These are phyloP conservation scores for Pythium scleroteichum DNA, from an alignment of 352 stramenopile species.

Conservation along the genomic window DNA sequence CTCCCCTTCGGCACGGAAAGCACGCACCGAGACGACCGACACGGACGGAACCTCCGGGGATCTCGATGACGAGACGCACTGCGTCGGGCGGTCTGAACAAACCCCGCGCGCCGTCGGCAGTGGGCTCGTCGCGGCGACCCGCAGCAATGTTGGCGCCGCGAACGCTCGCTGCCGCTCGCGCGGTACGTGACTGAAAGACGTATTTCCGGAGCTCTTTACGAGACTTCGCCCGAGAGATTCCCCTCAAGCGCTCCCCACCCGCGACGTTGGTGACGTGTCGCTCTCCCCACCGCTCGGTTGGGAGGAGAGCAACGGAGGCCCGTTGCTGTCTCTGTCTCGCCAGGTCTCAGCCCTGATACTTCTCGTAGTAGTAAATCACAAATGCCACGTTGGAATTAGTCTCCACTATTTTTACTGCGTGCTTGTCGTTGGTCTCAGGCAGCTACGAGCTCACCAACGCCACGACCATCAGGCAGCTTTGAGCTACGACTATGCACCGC, in stretches of 20 bases:
- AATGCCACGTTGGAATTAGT: too few species aligned
- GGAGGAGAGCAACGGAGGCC: neutral
- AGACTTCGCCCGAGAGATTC: constrained; percentile 66
- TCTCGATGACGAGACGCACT: constrained; percentile 85
- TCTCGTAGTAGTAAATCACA: too few species aligned
- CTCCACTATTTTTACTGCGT: neutral
- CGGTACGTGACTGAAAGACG: constrained; percentile 80
- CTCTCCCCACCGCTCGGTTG: too few species aligned
- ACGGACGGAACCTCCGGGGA: constrained; percentile 12
- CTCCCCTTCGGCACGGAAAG: neutral
- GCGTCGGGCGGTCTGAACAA: constrained; percentile 89
- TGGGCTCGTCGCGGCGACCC: constrained; percentile 39
- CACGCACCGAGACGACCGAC: neutral
- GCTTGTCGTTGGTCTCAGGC: too few species aligned
- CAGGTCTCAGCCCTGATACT: too few species aligned
- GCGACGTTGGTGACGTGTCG: too few species aligned
- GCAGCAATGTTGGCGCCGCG: constrained; percentile 73
- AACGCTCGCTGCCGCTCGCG: constrained; percentile 20
- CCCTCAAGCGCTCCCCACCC: neutral
- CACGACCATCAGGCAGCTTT: neutral
- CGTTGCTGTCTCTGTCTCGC: neutral
- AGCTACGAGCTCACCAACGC: too few species aligned
- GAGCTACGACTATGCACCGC: constrained; percentile 43
- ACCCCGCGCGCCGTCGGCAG: constrained; percentile 30
- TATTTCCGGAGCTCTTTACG: constrained; percentile 38